Base-by-base conservation (phyloP, 1,139 yeast genomes). In the Groenewaldozyma auringiensis region DNA sequence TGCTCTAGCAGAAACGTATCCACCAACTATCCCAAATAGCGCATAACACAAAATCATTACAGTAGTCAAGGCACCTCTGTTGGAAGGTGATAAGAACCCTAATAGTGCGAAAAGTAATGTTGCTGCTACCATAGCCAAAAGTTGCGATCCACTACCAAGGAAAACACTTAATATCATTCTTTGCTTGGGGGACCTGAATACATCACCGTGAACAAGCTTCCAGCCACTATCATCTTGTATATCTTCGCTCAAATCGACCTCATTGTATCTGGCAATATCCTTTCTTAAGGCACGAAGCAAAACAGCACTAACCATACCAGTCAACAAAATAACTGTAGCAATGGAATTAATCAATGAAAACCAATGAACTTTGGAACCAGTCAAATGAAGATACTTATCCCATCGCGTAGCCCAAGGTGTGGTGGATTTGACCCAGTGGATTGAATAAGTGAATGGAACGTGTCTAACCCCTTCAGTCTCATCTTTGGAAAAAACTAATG, bases 331-430 rank as follows among this genome's bases (percentile, higher is more conserved):
- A 17, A 89, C 96, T 58, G 89, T 78, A 50, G 86, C 67, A 9
- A 95, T 80, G 54, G 94, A 87, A 67, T 88, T 87, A 57, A 87
- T 69, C 55, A 92, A 76, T 2, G 96, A 86, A 61, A 87, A 84
- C 98, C 97, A 89, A 68, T 92, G 97, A 57, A 92, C 83, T 63
- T 83, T 83, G 46, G 96, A 94, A 62, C 87, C 95, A 62, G 81
- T 83, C 33, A 84, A 94, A 59, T 87, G 95, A 59, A 92, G 74
- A 63, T 92, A 92, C 65, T 87, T 86, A 65, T 92, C 98, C 99
- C 99, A 92, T 69, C 99, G 81, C 1, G 97, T 92, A 29, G 97
- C 97, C 98, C 97, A 92, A 9, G 82, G 79, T 13, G 94, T 85
- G 13, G 69, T 70, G 14, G 94, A 83, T 48, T 75, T 75, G 27